Conservation (phyloP, 306 rosid genomes). For the Castanea mollissima region DNA sequence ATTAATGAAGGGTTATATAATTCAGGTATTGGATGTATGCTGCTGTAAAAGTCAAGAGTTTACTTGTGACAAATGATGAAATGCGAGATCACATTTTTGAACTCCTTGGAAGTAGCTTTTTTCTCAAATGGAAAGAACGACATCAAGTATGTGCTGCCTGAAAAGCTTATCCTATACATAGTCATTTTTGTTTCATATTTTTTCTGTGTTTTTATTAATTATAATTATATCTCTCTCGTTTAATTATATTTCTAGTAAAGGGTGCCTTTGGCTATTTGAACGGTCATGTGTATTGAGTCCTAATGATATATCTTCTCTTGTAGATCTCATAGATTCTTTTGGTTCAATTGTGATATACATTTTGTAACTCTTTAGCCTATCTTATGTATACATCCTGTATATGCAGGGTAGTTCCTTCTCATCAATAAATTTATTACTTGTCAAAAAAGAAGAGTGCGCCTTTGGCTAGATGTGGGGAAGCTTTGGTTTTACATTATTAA, state of each 20-base stretch:
- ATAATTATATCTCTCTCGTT: neutral
- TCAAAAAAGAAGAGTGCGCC: too few relatives aligned
- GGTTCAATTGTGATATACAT: too few relatives aligned
- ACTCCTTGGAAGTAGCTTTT: conserved; percentile 74
- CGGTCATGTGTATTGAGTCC: too few relatives aligned
- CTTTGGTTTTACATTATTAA: neutral
- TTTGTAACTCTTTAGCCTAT: too few relatives aligned
- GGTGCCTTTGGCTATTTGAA: neutral
- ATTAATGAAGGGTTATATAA: conserved; percentile 7
- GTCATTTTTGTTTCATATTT: neutral
- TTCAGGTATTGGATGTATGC: conserved; percentile 91
- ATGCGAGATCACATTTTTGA: conserved; percentile 96
- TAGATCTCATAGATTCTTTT: neutral
- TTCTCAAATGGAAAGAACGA: conserved; percentile 88
- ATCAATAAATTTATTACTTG: too few relatives aligned
- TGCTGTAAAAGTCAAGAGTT: conserved; percentile 73
- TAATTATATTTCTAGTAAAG: neutral
- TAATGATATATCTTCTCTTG: too few relatives aligned
- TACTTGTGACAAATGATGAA: conserved; percentile 91
- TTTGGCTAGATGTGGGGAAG: neutral
- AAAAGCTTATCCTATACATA: conserved; percentile 4
- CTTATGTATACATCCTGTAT: too few relatives aligned
- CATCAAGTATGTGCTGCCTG: conserved; percentile 64
- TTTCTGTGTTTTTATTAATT: neutral
- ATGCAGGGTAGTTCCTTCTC: too few relatives aligned